These are phyloP conservation scores for Leccinellum rugosiceps DNA, from an alignment of 768 basidiomycete genomes.

Conservation along the genomic window DNA sequence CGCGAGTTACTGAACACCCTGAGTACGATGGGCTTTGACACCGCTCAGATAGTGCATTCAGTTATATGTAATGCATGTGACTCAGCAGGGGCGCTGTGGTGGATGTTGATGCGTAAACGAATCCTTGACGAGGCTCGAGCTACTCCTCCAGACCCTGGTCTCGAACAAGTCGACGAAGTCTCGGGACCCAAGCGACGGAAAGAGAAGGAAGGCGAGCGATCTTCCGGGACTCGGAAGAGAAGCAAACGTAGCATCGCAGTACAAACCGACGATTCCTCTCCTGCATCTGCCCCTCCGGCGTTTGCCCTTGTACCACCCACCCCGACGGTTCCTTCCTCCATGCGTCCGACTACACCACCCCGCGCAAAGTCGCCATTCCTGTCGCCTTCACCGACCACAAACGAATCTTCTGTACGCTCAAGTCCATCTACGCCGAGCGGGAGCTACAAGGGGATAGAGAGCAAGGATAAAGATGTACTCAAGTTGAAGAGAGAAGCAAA, in stretches of 20 bases:
- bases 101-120: slow-evolving; percentile 85
- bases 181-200: slow-evolving; percentile 30
- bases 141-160: slow-evolving; percentile 14
- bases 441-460: slow-evolving; percentile 48
- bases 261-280: slow-evolving; percentile 43
- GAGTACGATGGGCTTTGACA: slow-evolving; percentile 81
- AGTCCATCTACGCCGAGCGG: slow-evolving; percentile 70
- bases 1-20: slow-evolving; percentile 75
- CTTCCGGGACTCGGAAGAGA: slow-evolving; percentile 21
- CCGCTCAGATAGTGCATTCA: slow-evolving; percentile 92
- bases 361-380: slow-evolving; percentile 50
- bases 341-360: slow-evolving; percentile 50
- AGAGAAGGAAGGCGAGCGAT: slow-evolving; percentile 26
- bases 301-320: slow-evolving; percentile 77
- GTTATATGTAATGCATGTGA: slow-evolving; percentile 93
- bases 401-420: slow-evolving; percentile 51
- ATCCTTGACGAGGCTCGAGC: slow-evolving; percentile 37
- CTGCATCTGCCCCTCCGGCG: slow-evolving; percentile 46
- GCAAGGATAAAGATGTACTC: slow-evolving; percentile 43
- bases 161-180: slow-evolving; percentile 16
- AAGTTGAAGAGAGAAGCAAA: slow-evolving; percentile 58
- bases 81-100: slow-evolving; percentile 88
- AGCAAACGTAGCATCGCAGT: slow-evolving; percentile 32
- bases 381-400: slow-evolving; percentile 53
- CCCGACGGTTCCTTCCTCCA: slow-evolving; percentile 47